Percentiles rank a stretch among this genome's conserved stretches.
Evolutionary conservation across 2,329 filamentous ascomycete genomes (phyloP).

Genomic region (Paradendryphiella salina): DNA sequence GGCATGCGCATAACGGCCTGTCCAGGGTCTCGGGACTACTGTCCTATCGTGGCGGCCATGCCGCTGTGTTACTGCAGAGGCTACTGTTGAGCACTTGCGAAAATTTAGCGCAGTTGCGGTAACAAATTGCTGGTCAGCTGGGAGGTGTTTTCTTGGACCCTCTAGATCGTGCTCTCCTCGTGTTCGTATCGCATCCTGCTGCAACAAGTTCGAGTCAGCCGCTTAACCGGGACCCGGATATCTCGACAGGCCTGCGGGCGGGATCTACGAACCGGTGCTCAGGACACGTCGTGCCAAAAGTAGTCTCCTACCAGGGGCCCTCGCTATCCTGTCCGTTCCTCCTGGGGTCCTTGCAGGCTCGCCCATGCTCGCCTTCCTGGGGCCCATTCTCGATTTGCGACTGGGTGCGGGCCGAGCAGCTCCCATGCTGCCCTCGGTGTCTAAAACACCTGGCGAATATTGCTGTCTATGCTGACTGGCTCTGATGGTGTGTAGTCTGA

Average conservation of each 20-base stretch:
- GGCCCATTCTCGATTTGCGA: constrained; percentile 42
- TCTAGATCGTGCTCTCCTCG: not conserved
- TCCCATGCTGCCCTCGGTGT: constrained; percentile 27
- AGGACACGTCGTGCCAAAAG: constrained; percentile 45
- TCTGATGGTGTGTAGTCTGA: constrained; percentile 6
- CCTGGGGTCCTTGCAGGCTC: constrained; percentile 23
- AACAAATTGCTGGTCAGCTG: too few species aligned
- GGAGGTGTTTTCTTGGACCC: not conserved
- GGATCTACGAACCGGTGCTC: constrained; percentile 47
- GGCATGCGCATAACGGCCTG: constrained; percentile 28
- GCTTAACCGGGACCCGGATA: constrained; percentile 13
- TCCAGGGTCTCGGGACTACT: constrained; percentile 22
- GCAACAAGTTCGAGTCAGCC: constrained; percentile 13
- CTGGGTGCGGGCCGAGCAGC: constrained; percentile 44
- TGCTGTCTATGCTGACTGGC: constrained; percentile 11
- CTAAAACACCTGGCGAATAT: constrained; percentile 7
- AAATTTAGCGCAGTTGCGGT: not conserved
- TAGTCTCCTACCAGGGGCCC: constrained; percentile 31
- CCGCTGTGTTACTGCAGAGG: constrained; percentile 20
- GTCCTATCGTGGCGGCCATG: constrained; percentile 24
- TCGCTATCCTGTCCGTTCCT: constrained; percentile 20
- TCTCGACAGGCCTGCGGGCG: constrained; percentile 34
- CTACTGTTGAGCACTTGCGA: constrained; percentile 5
- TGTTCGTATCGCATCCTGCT: not conserved
- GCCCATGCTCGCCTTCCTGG: constrained; percentile 10